Conservation (phyloP, 2,329 filamentous ascomycete genomes). For the Xylaria multiplex region DNA sequence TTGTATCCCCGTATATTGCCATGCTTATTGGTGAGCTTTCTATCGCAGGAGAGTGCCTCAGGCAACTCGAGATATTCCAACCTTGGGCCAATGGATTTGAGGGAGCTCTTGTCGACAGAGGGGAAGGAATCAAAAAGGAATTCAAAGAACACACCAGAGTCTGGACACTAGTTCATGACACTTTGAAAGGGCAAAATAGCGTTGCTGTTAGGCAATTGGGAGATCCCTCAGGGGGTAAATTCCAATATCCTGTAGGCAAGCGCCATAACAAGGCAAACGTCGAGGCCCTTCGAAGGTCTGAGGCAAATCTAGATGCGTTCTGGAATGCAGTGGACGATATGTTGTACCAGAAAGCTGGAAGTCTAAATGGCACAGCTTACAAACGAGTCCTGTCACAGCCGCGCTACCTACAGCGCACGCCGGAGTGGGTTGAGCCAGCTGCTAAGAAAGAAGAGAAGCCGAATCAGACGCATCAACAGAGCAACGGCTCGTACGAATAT, state of each 20-base stretch:
- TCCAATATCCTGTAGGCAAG: conserved; percentile 39
- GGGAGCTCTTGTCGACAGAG: conserved; percentile 38
- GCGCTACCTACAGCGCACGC: conserved; percentile 58
- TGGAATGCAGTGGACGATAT: conserved; percentile 38
- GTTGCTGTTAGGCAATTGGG: conserved; percentile 52
- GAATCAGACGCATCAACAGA: conserved; percentile 11
- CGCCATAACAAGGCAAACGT: conserved; percentile 40
- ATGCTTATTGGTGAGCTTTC: conserved; percentile 56
- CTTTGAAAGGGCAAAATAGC: conserved; percentile 38
- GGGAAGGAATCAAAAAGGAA: conserved; percentile 45
- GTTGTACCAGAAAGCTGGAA: conserved; percentile 36
- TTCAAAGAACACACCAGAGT: conserved; percentile 35
- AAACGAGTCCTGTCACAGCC: conserved; percentile 47
- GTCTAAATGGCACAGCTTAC: conserved; percentile 45
- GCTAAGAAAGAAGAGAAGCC: conserved; percentile 35
- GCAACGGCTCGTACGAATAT: conserved; percentile 1
- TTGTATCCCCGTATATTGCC: conserved; percentile 53
- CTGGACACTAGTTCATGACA: conserved; percentile 33
- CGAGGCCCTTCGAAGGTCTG: conserved; percentile 38
- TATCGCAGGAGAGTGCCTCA: conserved; percentile 51
- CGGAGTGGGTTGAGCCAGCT: conserved; percentile 57
- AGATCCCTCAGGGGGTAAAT: conserved; percentile 44
- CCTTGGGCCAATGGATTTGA: conserved; percentile 60
- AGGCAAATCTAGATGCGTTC: conserved; percentile 41
- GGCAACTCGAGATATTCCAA: conserved; percentile 58